A percentile compares a stretch with the other conserved stretches of the same genome.
Conservation (phyloP, 441 rosid genomes). For the Populus hybrid region DNA sequence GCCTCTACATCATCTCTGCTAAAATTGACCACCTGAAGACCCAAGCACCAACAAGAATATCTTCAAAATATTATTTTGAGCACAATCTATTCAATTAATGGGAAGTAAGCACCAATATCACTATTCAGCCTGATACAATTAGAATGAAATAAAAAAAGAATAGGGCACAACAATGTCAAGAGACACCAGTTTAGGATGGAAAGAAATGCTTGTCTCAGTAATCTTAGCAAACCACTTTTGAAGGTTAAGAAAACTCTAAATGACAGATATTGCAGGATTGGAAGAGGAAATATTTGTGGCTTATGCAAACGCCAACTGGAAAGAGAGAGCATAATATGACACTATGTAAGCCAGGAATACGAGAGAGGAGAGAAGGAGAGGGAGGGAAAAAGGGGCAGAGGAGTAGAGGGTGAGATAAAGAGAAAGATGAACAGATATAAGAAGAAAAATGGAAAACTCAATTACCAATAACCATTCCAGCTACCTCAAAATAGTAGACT, state of each 20-base stretch:
- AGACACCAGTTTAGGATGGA: not conserved
- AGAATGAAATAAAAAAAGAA: not conserved
- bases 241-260: not conserved
- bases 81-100: not conserved
- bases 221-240: not conserved
- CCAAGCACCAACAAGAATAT: slow-evolving; percentile 18
- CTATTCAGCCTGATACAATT: not conserved
- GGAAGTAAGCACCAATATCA: not conserved
- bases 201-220: not conserved
- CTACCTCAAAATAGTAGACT: not conserved
- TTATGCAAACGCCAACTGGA: not conserved
- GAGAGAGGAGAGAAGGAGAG: not conserved
- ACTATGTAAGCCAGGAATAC: not conserved
- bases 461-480: not conserved
- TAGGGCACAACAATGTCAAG: not conserved
- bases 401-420: not conserved
- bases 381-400: not conserved
- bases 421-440: not conserved
- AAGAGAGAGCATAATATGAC: not conserved
- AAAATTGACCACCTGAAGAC: slow-evolving; percentile 57
- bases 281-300: not conserved
- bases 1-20: slow-evolving; percentile 49
- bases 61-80: not conserved
- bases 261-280: not conserved
- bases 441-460: not conserved